Evolutionary conservation across 768 basidiomycete genomes (phyloP), one percentile per base, ranked within the genome.

Genomic region (Phlegmacium glaucopus): DNA sequence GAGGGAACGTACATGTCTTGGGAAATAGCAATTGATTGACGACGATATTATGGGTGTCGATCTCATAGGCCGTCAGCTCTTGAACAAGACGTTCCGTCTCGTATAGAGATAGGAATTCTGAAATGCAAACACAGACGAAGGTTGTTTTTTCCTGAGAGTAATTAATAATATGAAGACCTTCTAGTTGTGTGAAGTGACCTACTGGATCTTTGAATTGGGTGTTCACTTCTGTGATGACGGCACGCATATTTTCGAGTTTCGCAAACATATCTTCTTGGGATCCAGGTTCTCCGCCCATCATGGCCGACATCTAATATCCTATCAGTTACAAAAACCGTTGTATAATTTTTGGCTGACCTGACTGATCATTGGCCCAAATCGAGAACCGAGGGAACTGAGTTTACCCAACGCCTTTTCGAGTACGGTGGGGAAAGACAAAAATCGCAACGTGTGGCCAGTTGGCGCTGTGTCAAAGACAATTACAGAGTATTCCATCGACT

Each of bases 401-500:
- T 99, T 99, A 7, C 93, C 92, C 2, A 98, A 72, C 1, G 96
- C 96, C 67, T 98, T 98, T 69, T 98, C 96, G 8, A 99, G 78
- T 5, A 99, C 96, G 15, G 86, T 89, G 0, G 96, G 96, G 79
- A 99, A 99, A n/a, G 94, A 96, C 35, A 99, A 75, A 76, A 99
- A 99, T 36, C 96, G 92, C 6, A 98, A 80, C 0, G 96, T 99
- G 69, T 99, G 96, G 1, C 96, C 96, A 3, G 96, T 99, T 2
- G 96, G 96, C 29, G 96, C 96, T 1, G 96, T 99, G 63, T 99
- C 96, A 63, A 99, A 99, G 29, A 99, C 94, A 63, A 99, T 98
- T 49, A 96, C 94, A n/a, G 93, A 95, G 76, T 94, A 99, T 69
- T 97, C 85, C 94, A 99, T 98, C 15, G 95, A 97, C 70, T 99